Percentiles rank a stretch among this genome's conserved stretches.
phyloP scores from a whole-genome alignment of 2,329 filamentous ascomycete genomes.

The Hypoxylon sp. region DNA sequence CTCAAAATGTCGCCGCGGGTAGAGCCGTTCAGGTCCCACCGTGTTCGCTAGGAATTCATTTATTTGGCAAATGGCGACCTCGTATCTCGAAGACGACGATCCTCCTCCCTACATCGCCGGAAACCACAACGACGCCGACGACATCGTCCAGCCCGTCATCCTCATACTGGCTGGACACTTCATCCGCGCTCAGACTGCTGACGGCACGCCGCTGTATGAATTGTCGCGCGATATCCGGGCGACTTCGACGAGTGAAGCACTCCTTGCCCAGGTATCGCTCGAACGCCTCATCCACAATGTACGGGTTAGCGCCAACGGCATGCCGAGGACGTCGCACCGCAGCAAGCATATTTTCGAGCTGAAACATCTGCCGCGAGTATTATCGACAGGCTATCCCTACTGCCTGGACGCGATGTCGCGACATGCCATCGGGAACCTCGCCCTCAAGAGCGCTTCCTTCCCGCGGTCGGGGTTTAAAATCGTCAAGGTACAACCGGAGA shows the following conservation, averaged over 20 bases:
- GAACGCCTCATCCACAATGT: constrained; percentile 45
- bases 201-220: constrained; percentile 47
- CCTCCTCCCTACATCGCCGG: constrained; percentile 38
- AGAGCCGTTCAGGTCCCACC: constrained; percentile 9
- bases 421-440: constrained; percentile 38
- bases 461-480: constrained; percentile 39
- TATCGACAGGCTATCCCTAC: constrained; percentile 46
- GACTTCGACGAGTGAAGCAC: constrained; percentile 39
- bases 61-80: constrained; percentile 16
- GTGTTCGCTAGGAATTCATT: background rate
- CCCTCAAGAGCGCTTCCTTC: constrained; percentile 38
- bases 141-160: constrained; percentile 47
- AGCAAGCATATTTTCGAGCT: constrained; percentile 46
- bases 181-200: constrained; percentile 47
- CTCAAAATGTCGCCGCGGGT: constrained; percentile 11
- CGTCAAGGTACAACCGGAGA: constrained; percentile 38
- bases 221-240: constrained; percentile 47
- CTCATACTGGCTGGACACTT: constrained; percentile 47
- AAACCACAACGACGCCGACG: constrained; percentile 34
- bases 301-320: constrained; percentile 30
- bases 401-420: constrained; percentile 43
- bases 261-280: constrained; percentile 44
- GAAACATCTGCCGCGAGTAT: constrained; percentile 44
- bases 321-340: constrained; percentile 41
- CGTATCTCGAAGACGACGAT: constrained; percentile 15